Evolutionary conservation across 331 rosid species (phyloP), one percentile per base, ranked within the genome.

Genomic region (Pyracantha coccinea): DNA sequence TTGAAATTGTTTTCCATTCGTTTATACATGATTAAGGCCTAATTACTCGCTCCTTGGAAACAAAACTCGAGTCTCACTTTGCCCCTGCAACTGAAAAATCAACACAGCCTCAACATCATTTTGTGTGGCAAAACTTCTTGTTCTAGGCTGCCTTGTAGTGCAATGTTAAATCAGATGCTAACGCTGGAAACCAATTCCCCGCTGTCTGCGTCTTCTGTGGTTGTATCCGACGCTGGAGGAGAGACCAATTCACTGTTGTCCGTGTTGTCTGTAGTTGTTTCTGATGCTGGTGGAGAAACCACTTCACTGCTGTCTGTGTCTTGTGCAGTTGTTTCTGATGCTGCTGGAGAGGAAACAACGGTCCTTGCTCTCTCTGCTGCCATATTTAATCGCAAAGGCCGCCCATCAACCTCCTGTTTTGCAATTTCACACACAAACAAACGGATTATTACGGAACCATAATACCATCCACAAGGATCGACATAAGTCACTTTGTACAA

Each of bases 391-490:
- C 97, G 87, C 76, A 95, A 78, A 0, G 91, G 80, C 66, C 99
- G 87, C 15, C 93, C 93, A 77, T 95, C 84, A 74, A 92, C 86
- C 81, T 89, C 99, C 99, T 93, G 73, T 77, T 73, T 65, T 35
- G 31, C 67, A 57, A 41, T 60, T 16, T n/a, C 59, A 45, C 55
- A 64, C 63, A 38, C 23, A 58, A 75, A 73, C 17, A 52, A 59
- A 78, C 68, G 41, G 33, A 50, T 69, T 21, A 75, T 21, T 41
- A 44, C 33, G 24, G 35, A 72, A 33, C 24, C 67, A 25, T 4
- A 45, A 19, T 23, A 12, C 14, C 23, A 45, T 14, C 28, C n/a
- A 31, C 33, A 68, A 4, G 19, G 9, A 75, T 67, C 58, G 16
- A 66, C 50, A 27, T 14, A 54, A 25, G 8, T 80, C 41, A 75